A percentile compares a stretch with the other conserved stretches of the same genome.
Evolutionary conservation across 192 early-diverging fungal species (phyloP).

Genomic region (Glomus cerebriforme): DNA sequence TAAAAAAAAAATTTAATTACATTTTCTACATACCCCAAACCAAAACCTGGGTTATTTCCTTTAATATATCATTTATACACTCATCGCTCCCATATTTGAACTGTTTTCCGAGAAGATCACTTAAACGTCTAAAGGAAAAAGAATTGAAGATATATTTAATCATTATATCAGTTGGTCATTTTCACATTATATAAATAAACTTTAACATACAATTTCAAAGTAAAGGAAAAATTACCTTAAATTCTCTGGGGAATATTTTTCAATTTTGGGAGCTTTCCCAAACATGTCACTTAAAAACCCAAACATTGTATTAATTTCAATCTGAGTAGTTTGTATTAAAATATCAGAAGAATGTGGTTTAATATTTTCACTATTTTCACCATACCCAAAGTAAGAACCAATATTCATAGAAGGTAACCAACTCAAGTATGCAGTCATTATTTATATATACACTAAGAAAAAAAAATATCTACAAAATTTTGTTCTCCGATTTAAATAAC

Average conservation of each 20-base stretch:
- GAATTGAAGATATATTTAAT: neutral
- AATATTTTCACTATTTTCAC: neutral
- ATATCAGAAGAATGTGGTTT: neutral
- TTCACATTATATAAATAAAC: neutral
- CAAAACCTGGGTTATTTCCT: slow-evolving; percentile 47
- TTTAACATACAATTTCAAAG: neutral
- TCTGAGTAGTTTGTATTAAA: neutral
- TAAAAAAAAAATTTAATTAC: neutral
- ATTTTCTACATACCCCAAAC: slow-evolving; percentile 45
- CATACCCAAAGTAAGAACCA: neutral
- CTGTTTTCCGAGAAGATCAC: neutral
- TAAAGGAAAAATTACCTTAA: neutral
- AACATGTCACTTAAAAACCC: neutral
- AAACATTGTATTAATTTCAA: neutral
- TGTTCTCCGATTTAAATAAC: too few relatives aligned
- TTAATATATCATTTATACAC: slow-evolving; percentile 36
- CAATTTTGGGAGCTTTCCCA: neutral
- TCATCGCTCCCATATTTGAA: slow-evolving; percentile 36
- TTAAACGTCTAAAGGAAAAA: neutral
- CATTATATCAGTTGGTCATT: neutral
- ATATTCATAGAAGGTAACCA: neutral
- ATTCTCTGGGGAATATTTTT: neutral
- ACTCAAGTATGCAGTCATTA: neutral
- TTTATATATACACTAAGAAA: neutral
- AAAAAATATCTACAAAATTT: neutral